phyloP scores from a whole-genome alignment of 2,329 filamentous ascomycete species.

The Aspergillus versicolor region DNA sequence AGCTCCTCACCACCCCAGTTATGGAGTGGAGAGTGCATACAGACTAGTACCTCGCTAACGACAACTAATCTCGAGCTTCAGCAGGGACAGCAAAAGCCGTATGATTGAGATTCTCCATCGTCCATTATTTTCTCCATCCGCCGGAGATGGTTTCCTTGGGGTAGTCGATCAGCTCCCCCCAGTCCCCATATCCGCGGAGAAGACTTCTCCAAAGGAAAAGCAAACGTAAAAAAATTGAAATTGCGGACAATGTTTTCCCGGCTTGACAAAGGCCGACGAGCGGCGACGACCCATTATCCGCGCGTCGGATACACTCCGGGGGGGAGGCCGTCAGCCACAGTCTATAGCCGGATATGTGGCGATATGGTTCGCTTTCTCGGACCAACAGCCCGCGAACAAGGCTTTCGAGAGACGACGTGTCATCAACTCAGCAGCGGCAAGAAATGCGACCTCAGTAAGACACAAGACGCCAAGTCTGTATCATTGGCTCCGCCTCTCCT shows the following conservation, averaged over 20 bases:
- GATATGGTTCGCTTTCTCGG: constrained; percentile 2
- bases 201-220: background rate
- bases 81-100: background rate
- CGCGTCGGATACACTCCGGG: constrained; percentile 2
- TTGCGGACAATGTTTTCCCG: constrained; percentile 4
- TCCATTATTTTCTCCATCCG: background rate
- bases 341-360: background rate
- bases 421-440: constrained; percentile 10
- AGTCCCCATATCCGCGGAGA: background rate
- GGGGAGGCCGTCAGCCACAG: constrained; percentile 1
- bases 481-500: constrained; percentile 4
- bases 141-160: background rate
- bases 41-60: constrained; percentile 11
- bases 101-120: too few species aligned
- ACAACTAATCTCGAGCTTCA: background rate
- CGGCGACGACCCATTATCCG: background rate
- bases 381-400: background rate
- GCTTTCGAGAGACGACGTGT: constrained; percentile 21
- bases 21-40: background rate
- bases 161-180: background rate
- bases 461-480: constrained; percentile 11
- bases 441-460: background rate
- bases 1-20: constrained; percentile 2
- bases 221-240: background rate
- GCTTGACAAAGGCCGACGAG: background rate